Evolutionary conservation across 2,329 filamentous ascomycete genomes (phyloP), one percentile per base, ranked within the genome.

Genomic region (Cladosporium sp.): DNA sequence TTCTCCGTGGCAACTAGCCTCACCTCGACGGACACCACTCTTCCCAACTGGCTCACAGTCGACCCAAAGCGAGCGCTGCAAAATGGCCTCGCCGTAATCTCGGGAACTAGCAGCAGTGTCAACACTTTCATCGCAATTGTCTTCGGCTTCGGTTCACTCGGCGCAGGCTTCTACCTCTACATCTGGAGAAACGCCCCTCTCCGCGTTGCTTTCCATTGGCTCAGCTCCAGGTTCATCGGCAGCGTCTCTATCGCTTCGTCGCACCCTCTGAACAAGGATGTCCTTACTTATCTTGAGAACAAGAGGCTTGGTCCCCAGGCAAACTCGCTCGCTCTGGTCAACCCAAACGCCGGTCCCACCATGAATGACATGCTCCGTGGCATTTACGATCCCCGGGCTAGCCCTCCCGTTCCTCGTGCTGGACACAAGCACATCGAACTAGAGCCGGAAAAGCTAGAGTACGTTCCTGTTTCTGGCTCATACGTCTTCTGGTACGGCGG

Each of bases 391-490:
- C 12, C 35, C 1, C 23, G 33, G 16, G 33, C 11, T 35, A 16
- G 8, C 31, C 53, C 28, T 6, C 29, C 33, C 14, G 3, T 31
- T 2, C 53, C 21, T 57, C 28, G 29, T 23, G 7, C n/a, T 28
- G 56, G 35, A 5, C 56, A 40, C 1, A 58, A 58, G 14, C 21
- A 11, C 33, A 23, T 18, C 14, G 35, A 58, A 7, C 11, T 14
- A 8, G 58, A 26, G 6, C 60, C 29, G n/a, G 46, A 69, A 67
- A 7, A 69, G 72, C 31, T 70, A 69, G 8, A 68, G 72, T 55
- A 72, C 69, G 50, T 68, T 69, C 7, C 73, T 76, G 29, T 71
- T 72, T 33, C 72, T 71, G 74, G 52, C 73, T 40, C 26, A 5
- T 65, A 66, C 21, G 21, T 29, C 6, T 69, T 69, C 60, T 57